phyloP scores from a whole-genome alignment of 2,329 filamentous ascomycete species.

The Diaporthe humulicola region DNA sequence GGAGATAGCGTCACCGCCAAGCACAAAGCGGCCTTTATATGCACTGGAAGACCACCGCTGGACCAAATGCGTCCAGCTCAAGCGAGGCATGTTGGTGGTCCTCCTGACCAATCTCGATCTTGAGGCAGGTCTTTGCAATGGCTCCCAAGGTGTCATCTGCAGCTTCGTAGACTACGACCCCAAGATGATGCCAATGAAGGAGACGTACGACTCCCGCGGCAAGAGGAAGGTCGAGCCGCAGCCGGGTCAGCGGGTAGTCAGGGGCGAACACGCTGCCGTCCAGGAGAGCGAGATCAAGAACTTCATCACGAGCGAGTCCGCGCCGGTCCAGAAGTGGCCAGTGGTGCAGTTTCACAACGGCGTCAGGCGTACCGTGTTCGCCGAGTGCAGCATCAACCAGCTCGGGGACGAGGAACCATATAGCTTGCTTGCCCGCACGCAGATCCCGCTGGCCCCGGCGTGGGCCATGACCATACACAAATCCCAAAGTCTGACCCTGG shows the following conservation, averaged over 20 bases:
- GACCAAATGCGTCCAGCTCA: constrained; percentile 58
- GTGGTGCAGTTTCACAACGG: constrained; percentile 67
- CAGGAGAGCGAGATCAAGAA: constrained; percentile 52
- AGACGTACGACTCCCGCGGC: not conserved
- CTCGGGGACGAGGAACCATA: constrained; percentile 60
- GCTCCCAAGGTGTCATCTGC: constrained; percentile 60
- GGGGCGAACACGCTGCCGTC: constrained; percentile 54
- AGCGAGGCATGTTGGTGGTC: constrained; percentile 65
- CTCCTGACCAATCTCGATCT: constrained; percentile 64
- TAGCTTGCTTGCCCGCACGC: constrained; percentile 66
- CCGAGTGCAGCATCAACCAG: constrained; percentile 63
- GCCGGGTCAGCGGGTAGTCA: constrained; percentile 43
- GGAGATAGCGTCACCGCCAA: constrained; percentile 26
- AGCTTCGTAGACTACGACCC: constrained; percentile 55
- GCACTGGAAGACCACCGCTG: constrained; percentile 61
- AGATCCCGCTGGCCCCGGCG: constrained; percentile 70
- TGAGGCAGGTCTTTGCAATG: constrained; percentile 57
- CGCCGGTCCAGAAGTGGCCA: constrained; percentile 58
- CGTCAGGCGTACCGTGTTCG: constrained; percentile 57
- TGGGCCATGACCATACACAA: constrained; percentile 77
- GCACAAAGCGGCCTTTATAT: constrained; percentile 47
- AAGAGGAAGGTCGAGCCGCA: constrained; percentile 6
- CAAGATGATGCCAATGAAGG: constrained; percentile 44
- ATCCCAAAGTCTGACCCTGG: constrained; percentile 72
- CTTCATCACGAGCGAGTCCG: constrained; percentile 52